A percentile compares a stretch with the other conserved stretches of the same genome.
These are phyloP conservation scores for Gastrolobium bilobum DNA, from an alignment of 306 rosid genomes.

Conservation along the genomic window DNA sequence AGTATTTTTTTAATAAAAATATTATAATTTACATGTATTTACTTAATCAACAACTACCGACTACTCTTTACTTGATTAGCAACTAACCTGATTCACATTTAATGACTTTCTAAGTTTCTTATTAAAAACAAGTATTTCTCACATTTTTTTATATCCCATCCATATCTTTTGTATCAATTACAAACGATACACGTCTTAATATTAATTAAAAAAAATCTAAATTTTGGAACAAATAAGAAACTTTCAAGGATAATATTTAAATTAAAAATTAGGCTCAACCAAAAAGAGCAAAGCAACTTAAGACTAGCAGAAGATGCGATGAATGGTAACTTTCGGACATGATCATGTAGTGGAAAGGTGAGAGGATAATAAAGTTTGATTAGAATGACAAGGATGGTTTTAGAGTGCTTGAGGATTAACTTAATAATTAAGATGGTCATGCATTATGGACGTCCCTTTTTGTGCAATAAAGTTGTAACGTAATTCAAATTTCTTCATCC, in stretches of 20 bases:
- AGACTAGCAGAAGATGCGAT: not conserved
- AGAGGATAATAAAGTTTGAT: not conserved
- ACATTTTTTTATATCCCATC: no score
- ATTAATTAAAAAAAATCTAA: not conserved
- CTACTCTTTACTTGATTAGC: no score
- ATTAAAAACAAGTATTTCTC: no score
- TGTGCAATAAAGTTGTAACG: conserved; percentile 24
- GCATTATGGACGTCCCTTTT: not conserved
- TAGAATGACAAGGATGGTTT: conserved; percentile 3
- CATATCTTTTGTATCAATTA: no score
- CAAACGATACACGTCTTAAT: not conserved
- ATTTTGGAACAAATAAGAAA: not conserved
- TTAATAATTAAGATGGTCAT: conserved; percentile 55
- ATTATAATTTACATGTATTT: no score
- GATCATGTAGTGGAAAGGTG: not conserved
- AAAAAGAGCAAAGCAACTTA: not conserved
- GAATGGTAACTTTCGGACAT: not conserved
- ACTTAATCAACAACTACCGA: no score
- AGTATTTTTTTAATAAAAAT: no score
- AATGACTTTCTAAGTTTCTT: no score
- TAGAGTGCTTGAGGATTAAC: conserved; percentile 25
- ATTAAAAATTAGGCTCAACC: not conserved
- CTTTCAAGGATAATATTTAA: not conserved
- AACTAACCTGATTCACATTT: no score
- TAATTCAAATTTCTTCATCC: not conserved